These are phyloP conservation scores for Buddleja alternifolia DNA, from an alignment of 257 asterid genomes.

Conservation along the genomic window DNA sequence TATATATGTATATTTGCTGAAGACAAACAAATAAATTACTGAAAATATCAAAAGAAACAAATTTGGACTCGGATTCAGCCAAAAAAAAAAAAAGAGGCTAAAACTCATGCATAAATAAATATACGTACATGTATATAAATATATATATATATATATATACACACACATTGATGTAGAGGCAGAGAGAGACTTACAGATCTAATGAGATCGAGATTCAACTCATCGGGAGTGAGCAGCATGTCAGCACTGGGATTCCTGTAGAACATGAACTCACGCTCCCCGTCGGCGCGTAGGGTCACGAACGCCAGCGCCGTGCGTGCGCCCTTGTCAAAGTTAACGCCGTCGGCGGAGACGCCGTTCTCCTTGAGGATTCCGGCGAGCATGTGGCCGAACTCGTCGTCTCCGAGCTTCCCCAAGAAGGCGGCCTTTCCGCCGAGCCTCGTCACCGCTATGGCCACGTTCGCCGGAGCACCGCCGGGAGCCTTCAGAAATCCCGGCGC, in stretches of 20 bases:
- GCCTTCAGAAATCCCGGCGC: slow-evolving; percentile 93
- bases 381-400: too few relatives aligned
- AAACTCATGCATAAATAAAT: too few relatives aligned
- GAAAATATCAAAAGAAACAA: too few relatives aligned
- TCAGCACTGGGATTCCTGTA: slow-evolving; percentile 96
- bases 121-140: too few relatives aligned
- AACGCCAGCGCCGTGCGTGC: slow-evolving; percentile 91
- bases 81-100: too few relatives aligned
- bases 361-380: slow-evolving; percentile 81
- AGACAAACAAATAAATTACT: too few relatives aligned
- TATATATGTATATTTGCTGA: too few relatives aligned
- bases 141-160: too few relatives aligned
- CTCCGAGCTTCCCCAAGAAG: slow-evolving; percentile 89
- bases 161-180: background rate
- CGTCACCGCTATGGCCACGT: slow-evolving; percentile 92
- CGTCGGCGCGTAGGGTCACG: slow-evolving; percentile 90
- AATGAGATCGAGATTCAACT: slow-evolving; percentile 45
- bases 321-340: slow-evolving; percentile 75
- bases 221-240: slow-evolving; percentile 48
- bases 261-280: too few relatives aligned
- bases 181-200: slow-evolving; percentile 57
- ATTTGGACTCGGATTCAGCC: too few relatives aligned
- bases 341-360: slow-evolving; percentile 74
- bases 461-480: slow-evolving; percentile 97
- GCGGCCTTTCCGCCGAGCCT: slow-evolving; percentile 83